phyloP scores from a whole-genome alignment of 1,139 yeast genomes.

The Diutina sp. region DNA sequence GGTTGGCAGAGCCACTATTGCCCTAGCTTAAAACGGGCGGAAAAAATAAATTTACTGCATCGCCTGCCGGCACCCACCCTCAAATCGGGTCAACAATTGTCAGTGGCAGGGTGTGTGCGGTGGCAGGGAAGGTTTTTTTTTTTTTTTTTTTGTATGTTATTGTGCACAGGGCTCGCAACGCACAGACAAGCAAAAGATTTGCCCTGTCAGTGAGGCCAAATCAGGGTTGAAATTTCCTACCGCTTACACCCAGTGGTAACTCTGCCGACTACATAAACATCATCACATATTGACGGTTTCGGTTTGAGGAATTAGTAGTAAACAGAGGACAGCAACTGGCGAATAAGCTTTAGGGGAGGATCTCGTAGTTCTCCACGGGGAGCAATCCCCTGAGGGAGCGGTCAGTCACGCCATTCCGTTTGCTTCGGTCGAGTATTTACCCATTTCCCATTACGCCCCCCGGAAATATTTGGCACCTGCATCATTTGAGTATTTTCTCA shows the following conservation, averaged over 20 bases:
- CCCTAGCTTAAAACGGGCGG: not conserved
- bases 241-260: not conserved
- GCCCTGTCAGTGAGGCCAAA: too few relatives aligned
- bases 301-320: too few relatives aligned
- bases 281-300: too few relatives aligned
- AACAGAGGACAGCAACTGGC: too few relatives aligned
- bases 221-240: not conserved
- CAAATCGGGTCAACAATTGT: not conserved
- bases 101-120: not conserved
- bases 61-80: not conserved
- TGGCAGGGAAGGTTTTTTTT: too few relatives aligned
- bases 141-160: too few relatives aligned
- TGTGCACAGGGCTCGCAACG: not conserved
- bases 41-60: not conserved
- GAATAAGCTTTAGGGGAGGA: too few relatives aligned
- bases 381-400: not conserved
- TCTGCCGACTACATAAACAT: too few relatives aligned
- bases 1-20: not conserved
- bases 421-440: not conserved
- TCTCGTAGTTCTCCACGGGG: not conserved
- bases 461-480: conserved; percentile 1
- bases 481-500: not conserved
- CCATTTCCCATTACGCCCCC: not conserved
- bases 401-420: not conserved
- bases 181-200: too few relatives aligned